Evolutionary conservation across 2,329 filamentous ascomycete species (phyloP).

Genomic region (Graphilbum fragrans): DNA sequence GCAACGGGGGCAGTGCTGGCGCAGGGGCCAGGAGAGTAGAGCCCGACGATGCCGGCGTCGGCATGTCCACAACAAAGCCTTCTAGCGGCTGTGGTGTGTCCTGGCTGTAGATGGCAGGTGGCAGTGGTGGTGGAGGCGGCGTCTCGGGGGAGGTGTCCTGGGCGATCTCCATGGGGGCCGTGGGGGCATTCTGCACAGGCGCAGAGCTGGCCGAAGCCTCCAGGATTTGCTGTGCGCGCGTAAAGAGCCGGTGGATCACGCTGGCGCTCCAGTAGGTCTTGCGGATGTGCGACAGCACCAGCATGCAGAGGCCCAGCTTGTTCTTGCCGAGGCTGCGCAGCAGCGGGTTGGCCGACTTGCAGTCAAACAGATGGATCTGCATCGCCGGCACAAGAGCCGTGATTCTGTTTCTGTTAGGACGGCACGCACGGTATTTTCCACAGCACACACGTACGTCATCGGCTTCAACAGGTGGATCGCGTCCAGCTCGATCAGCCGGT

Average conservation of each 20-base stretch:
- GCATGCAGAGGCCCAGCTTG: constrained; percentile 3
- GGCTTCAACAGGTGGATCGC: no score
- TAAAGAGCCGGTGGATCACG: not conserved
- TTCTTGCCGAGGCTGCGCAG: constrained; percentile 3
- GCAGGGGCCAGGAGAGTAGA: not conserved
- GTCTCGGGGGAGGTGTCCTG: no score
- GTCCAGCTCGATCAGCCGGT: no score
- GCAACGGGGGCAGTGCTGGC: not conserved
- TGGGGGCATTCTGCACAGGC: not conserved
- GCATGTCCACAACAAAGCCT: no score
- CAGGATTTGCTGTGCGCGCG: not conserved
- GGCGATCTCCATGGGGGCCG: no score
- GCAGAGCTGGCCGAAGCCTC: not conserved
- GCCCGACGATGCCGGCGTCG: no score
- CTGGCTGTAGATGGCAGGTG: no score
- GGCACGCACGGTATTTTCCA: no score
- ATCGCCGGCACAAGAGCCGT: constrained; percentile 2
- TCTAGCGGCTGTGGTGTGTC: no score
- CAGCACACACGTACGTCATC: no score
- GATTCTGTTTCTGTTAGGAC: constrained; percentile 3
- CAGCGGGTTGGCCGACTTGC: constrained; percentile 1
- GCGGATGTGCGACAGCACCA: not conserved
- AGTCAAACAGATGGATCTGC: constrained; percentile 4
- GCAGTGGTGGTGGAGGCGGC: no score
- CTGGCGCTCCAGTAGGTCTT: constrained; percentile 2